These are phyloP conservation scores for Paramarasmius palmivorus DNA, from an alignment of 1,284 basidiomycete species.

Conservation along the genomic window DNA sequence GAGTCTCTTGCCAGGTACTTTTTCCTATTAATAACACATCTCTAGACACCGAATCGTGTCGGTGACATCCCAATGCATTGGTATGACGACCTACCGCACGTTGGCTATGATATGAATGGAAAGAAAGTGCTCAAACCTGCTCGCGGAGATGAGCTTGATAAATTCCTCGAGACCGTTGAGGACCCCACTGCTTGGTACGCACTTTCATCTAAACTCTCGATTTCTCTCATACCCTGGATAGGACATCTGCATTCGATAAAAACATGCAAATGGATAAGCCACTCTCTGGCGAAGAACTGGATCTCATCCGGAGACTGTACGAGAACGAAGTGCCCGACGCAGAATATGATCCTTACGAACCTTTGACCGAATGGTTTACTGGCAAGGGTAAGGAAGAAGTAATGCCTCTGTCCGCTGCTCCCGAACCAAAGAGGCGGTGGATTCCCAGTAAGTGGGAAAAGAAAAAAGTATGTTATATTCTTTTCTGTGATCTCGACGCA, in stretches of 20 bases:
- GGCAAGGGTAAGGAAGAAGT: slow-evolving; percentile 92
- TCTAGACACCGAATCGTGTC: slow-evolving; percentile 87
- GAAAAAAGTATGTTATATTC: slow-evolving; percentile 75
- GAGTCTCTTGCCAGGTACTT: slow-evolving; percentile 32
- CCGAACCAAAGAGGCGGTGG: slow-evolving; percentile 97
- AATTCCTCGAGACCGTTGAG: slow-evolving; percentile 93
- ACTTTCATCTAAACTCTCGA: slow-evolving; percentile 4
- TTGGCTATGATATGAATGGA: slow-evolving; percentile 96
- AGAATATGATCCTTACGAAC: slow-evolving; percentile 89
- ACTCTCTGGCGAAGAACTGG: slow-evolving; percentile 89
- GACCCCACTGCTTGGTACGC: slow-evolving; percentile 87
- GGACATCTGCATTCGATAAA: slow-evolving; percentile 94
- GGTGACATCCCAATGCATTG: slow-evolving; percentile 97
- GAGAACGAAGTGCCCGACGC: slow-evolving; percentile 91
- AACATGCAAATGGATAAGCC: slow-evolving; percentile 85
- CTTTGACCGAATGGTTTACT: slow-evolving; percentile 96
- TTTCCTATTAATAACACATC: slow-evolving; percentile 12
- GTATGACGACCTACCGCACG: slow-evolving; percentile 99
- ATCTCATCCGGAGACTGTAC: slow-evolving; percentile 91
- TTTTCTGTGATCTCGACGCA: background rate
- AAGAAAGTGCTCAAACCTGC: slow-evolving; percentile 94
- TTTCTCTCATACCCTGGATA: slow-evolving; percentile 28
- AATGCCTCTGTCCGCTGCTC: slow-evolving; percentile 89
- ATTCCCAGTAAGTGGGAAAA: slow-evolving; percentile 99
- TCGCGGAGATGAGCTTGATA: slow-evolving; percentile 95